A percentile compares a stretch with the other conserved stretches of the same genome.
Evolutionary conservation across 2,329 filamentous ascomycete species (phyloP).

Genomic region (Aotearoamyces nothofagi): DNA sequence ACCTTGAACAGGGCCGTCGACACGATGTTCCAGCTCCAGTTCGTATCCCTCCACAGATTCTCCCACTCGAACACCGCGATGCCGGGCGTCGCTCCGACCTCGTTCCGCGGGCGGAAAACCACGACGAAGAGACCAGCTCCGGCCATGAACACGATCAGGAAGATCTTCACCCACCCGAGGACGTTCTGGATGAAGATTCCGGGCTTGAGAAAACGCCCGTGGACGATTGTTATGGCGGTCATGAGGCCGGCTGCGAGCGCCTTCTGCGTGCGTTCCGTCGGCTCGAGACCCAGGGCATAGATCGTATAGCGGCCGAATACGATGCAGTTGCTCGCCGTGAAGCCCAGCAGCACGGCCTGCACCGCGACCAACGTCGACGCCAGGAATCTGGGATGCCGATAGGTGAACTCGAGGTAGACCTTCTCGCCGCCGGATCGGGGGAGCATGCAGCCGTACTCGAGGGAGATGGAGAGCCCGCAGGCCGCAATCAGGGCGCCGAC

Average conservation of each 20-base stretch:
- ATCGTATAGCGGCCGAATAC: constrained; percentile 35
- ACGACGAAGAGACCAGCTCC: constrained; percentile 44
- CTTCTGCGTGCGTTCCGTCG: constrained; percentile 29
- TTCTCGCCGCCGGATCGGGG: constrained; percentile 33
- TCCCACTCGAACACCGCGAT: constrained; percentile 26
- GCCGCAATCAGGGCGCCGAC: constrained; percentile 28
- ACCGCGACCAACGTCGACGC: constrained; percentile 35
- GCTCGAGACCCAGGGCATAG: constrained; percentile 25
- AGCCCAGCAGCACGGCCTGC: constrained; percentile 32
- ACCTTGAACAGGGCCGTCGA: constrained; percentile 38
- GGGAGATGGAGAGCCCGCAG: constrained; percentile 26
- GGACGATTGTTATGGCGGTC: constrained; percentile 39
- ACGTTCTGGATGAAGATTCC: constrained; percentile 45
- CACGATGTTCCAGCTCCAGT: constrained; percentile 57
- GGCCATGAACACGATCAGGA: constrained; percentile 44
- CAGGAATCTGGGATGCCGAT: constrained; percentile 32
- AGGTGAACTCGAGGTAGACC: constrained; percentile 38
- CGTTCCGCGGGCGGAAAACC: constrained; percentile 22
- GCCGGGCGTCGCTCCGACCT: constrained; percentile 4
- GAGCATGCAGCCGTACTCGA: constrained; percentile 30
- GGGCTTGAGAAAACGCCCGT: constrained; percentile 38
- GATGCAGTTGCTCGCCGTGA: constrained; percentile 35
- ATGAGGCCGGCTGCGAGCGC: constrained; percentile 32
- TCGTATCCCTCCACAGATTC: constrained; percentile 44
- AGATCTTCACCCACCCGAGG: constrained; percentile 48